Evolutionary conservation across 2,329 filamentous ascomycete species (phyloP).

Genomic region (Pseudocercospora pini-densiflorae): DNA sequence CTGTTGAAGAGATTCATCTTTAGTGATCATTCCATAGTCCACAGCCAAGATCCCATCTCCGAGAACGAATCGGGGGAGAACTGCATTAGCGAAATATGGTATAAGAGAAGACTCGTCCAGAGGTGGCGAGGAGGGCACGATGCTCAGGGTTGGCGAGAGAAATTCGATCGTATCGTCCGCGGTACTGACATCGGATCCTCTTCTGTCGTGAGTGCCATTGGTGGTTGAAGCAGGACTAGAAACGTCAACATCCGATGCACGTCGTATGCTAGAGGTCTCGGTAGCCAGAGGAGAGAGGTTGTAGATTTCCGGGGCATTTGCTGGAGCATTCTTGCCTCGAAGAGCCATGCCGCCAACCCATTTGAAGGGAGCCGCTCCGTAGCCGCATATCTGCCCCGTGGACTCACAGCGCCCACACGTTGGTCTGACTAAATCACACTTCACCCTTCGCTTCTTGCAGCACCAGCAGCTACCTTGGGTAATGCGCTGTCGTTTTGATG

Average conservation of each 20-base stretch:
- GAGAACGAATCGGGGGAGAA: conserved; percentile 25
- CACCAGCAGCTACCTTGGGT: conserved; percentile 25
- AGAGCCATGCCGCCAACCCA: conserved; percentile 26
- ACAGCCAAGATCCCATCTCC: conserved; percentile 17
- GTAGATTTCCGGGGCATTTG: background rate
- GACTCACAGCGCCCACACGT: conserved; percentile 18
- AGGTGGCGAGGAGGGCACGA: conserved; percentile 11
- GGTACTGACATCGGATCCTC: background rate
- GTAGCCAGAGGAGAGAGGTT: background rate
- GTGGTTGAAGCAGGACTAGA: background rate
- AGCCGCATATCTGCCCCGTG: conserved; percentile 20
- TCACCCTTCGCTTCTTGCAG: conserved; percentile 21
- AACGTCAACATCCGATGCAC: background rate
- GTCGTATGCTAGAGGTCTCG: background rate
- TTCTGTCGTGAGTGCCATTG: background rate
- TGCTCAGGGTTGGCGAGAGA: conserved; percentile 1
- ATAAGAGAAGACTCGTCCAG: conserved; percentile 16
- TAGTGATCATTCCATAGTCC: conserved; percentile 12
- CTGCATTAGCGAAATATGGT: conserved; percentile 22
- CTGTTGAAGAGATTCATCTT: conserved; percentile 20
- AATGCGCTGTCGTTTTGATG: conserved; percentile 37
- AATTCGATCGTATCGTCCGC: background rate
- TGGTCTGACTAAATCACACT: conserved; percentile 23
- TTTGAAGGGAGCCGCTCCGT: conserved; percentile 21
- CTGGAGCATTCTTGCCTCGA: conserved; percentile 21